phyloP scores from a whole-genome alignment of 768 basidiomycete species.

The Tulasnella calospora region DNA sequence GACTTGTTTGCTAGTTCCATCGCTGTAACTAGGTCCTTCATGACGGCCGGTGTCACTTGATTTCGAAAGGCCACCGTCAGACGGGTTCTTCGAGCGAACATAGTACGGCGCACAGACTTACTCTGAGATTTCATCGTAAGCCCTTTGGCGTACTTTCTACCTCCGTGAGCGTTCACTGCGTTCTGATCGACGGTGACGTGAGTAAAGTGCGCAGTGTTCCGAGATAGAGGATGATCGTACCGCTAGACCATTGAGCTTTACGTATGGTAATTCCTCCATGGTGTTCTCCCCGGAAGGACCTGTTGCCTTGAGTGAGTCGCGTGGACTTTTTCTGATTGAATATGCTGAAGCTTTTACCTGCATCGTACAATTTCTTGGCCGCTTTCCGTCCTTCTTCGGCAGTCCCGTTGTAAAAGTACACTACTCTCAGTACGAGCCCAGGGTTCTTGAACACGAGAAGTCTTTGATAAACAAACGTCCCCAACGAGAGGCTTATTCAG shows the following conservation, averaged over 20 bases:
- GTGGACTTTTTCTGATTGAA: not conserved
- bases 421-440: not conserved
- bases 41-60: not conserved
- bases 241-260: not conserved
- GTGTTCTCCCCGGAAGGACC: not conserved
- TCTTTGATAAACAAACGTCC: not conserved
- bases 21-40: not conserved
- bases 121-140: not conserved
- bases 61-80: not conserved
- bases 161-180: not conserved
- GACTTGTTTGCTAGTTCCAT: not conserved
- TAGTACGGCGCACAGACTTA: too few relatives aligned
- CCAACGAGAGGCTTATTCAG: not conserved
- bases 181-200: not conserved
- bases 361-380: not conserved
- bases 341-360: not conserved
- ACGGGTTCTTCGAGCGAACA: not conserved
- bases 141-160: conserved; percentile 1
- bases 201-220: not conserved
- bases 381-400: not conserved
- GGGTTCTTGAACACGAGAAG: not conserved
- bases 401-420: conserved; percentile 1
- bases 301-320: not conserved
- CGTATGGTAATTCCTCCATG: not conserved
- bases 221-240: not conserved